Evolutionary conservation across 2,329 filamentous ascomycete genomes (phyloP), one percentile per base, ranked within the genome.

Genomic region (Beauveria medogensis): DNA sequence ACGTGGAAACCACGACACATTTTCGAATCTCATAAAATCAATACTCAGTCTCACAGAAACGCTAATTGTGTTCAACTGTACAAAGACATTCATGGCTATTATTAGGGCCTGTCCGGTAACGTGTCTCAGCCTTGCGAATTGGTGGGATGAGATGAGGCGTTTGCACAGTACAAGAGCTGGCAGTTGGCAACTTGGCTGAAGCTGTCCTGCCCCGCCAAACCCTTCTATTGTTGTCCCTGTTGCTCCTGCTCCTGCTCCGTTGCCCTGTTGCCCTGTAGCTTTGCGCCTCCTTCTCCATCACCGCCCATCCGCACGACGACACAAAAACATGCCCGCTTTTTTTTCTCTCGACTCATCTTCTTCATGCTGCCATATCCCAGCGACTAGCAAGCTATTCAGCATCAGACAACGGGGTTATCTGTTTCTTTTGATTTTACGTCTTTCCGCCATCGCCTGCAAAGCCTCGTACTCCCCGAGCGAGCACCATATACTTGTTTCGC

Each of bases 261-360:
- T 37, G 34, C 34, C 34, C 34, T 37, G 34, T 37, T 37, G 34
- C 34, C 12, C 34, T 37, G 14, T 24, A 12, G 18, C 41, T 30
- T 26, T 14, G 28, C 54, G 30, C 44, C 54, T 47, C 41, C 6
- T 48, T 46, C 43, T n/a, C 37, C 48, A 62, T 62, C 55, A 62
- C 60, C 60, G 50, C 60, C 59, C 34, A 57, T 55, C 53, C 55
- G 57, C 60, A 50, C 55, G 55, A 50, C 48, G 54, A 18, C 47
- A 46, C 22, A 30, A 54, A 60, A 58, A 54, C 40, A 52, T 28
- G 54, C 30, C 55, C 54, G 24, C 54, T 59, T 58, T 62, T 58
- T 58, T 62, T 55, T 48, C 22, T 47, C 43, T 50, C 43, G 16
- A 20, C 54, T 52, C 59, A 51, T 9, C 47, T 34, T 55, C 44